Evolutionary conservation across 2,329 filamentous ascomycete species (phyloP).

Genomic region (Aspergillus fructus): DNA sequence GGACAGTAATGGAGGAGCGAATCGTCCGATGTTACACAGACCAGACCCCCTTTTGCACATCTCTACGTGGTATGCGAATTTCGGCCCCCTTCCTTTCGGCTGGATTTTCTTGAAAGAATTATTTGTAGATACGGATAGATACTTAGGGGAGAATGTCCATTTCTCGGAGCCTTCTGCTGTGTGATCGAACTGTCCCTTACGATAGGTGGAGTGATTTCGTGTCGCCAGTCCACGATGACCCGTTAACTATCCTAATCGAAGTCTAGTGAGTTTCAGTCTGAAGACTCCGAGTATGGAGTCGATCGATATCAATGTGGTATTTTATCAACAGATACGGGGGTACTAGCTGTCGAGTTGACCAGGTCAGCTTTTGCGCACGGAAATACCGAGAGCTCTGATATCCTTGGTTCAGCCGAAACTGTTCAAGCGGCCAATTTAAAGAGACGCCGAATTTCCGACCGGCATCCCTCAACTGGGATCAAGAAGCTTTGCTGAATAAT

Average conservation of each 20-base stretch:
- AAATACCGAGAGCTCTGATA: background rate
- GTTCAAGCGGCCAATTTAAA: background rate
- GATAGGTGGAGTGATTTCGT: constrained; percentile 15
- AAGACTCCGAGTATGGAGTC: background rate
- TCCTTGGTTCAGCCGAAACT: background rate
- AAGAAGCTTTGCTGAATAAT: constrained; percentile 5
- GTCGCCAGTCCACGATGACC: constrained; percentile 3
- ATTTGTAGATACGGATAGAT: too few relatives aligned
- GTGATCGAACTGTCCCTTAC: constrained; percentile 3
- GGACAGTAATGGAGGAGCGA: background rate
- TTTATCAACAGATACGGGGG: background rate
- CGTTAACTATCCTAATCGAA: background rate
- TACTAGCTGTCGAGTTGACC: background rate
- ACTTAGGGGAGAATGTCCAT: too few relatives aligned
- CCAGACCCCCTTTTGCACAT: background rate
- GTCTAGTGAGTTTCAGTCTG: constrained; percentile 8
- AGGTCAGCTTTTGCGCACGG: background rate
- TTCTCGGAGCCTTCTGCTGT: background rate
- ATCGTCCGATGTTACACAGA: background rate
- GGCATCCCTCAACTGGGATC: background rate
- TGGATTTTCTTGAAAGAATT: too few relatives aligned
- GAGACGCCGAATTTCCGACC: background rate
- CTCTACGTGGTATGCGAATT: background rate
- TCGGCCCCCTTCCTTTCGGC: too few relatives aligned
- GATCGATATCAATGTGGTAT: background rate